Percentiles rank a stretch among this genome's conserved stretches.
Conservation (phyloP, 176 grass and related monocot species). For the Hordeum marinum region DNA sequence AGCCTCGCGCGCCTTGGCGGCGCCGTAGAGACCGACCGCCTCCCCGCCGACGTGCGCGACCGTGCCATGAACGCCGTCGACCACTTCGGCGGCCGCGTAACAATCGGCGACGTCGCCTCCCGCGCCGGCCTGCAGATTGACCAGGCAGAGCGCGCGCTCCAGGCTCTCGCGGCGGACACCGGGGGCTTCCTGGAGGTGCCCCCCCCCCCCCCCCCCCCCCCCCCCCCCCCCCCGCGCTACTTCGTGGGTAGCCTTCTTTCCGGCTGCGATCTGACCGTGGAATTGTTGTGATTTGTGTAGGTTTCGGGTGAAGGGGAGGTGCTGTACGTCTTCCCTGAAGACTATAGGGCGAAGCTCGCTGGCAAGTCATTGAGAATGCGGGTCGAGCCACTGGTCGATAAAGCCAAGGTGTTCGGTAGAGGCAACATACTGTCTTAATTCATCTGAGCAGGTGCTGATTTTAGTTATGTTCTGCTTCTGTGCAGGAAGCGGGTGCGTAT, state of each 20-base stretch:
- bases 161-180: constrained; percentile 90
- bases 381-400: constrained; percentile 69
- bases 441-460: constrained; percentile 5
- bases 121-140: constrained; percentile 70
- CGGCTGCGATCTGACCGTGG: not conserved
- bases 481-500: constrained; percentile 73
- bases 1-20: constrained; percentile 52
- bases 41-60: constrained; percentile 77
- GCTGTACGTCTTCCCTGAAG: constrained; percentile 78
- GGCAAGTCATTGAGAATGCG: constrained; percentile 88
- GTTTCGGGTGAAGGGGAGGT: constrained; percentile 96
- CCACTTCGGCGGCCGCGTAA: constrained; percentile 73
- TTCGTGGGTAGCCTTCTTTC: not conserved
- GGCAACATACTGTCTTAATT: not conserved
- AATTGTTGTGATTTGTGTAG: constrained; percentile 38
- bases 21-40: constrained; percentile 80
- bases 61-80: constrained; percentile 80
- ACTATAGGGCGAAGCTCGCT: constrained; percentile 79
- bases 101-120: constrained; percentile 78
- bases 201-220: not conserved
- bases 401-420: constrained; percentile 62
- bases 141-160: constrained; percentile 78
- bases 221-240: not conserved
- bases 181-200: constrained; percentile 96
- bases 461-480: constrained; percentile 25